Percentiles rank a stretch among this genome's conserved stretches.
Evolutionary conservation across 225 moss, liverwort and hornwort species (phyloP).

Genomic region (Pseudoscleropodium purum): DNA sequence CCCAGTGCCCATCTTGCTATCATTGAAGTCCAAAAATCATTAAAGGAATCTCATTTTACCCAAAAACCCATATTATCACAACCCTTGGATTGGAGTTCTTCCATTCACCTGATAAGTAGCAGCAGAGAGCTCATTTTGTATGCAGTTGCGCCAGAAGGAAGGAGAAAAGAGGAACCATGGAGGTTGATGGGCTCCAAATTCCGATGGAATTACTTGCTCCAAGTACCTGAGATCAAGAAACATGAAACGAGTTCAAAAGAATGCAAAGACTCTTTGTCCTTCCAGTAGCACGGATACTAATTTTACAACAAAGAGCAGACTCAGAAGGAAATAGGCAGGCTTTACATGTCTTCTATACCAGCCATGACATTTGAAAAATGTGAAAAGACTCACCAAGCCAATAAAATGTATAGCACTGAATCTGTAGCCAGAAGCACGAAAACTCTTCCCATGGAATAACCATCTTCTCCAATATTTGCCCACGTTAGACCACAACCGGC

Average conservation of each 20-base stretch:
- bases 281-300: not conserved
- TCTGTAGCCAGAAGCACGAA: constrained; percentile 58
- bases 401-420: constrained; percentile 45
- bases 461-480: constrained; percentile 61
- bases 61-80: not conserved
- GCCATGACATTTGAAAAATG: not conserved
- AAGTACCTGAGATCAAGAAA: constrained; percentile 57
- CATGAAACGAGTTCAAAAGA: not conserved
- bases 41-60: not conserved
- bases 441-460: constrained; percentile 65
- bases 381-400: constrained; percentile 58
- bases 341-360: not conserved
- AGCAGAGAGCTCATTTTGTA: not conserved
- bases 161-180: constrained; percentile 71
- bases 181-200: constrained; percentile 52
- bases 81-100: not conserved
- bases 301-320: not conserved
- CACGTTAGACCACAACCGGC: constrained; percentile 67
- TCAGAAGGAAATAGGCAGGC: not conserved
- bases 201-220: constrained; percentile 82
- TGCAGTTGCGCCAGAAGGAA: constrained; percentile 50
- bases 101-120: constrained; percentile 59
- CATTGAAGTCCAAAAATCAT: not conserved
- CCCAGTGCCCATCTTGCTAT: not conserved
- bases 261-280: not conserved